Evolutionary conservation across 345 rosid genomes (phyloP).

Genomic region (Euphorbia tirucalli): DNA sequence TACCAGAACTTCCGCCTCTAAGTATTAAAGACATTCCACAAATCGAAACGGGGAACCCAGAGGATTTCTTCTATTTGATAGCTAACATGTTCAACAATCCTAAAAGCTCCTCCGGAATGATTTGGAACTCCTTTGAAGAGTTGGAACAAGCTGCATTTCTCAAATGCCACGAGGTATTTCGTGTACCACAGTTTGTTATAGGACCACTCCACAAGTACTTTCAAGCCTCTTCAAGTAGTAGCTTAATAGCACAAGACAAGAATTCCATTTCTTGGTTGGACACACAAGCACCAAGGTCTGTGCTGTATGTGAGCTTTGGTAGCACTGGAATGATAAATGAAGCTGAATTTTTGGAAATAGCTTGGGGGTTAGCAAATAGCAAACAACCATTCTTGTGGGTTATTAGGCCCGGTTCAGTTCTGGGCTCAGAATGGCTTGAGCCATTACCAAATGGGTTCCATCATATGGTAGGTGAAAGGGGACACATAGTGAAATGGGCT

Average conservation of each 20-base stretch:
- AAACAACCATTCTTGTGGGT: not conserved
- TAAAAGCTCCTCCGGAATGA: slow-evolving; percentile 31
- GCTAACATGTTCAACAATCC: slow-evolving; percentile 19
- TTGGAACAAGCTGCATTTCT: slow-evolving; percentile 27
- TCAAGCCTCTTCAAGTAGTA: slow-evolving; percentile 19
- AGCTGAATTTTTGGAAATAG: not conserved
- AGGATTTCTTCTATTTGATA: slow-evolving; percentile 10
- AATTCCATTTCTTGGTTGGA: slow-evolving; percentile 43
- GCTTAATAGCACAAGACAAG: slow-evolving; percentile 33
- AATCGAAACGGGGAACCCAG: slow-evolving; percentile 19
- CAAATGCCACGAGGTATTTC: slow-evolving; percentile 4
- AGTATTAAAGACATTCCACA: slow-evolving; percentile 45
- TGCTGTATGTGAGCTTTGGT: slow-evolving; percentile 49
- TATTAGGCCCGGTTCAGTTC: not conserved
- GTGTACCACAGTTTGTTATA: slow-evolving; percentile 25
- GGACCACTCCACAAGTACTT: slow-evolving; percentile 42
- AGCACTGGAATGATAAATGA: slow-evolving; percentile 15
- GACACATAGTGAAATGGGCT: not conserved
- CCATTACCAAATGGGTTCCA: not conserved
- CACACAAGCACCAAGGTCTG: slow-evolving; percentile 30
- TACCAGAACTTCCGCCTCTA: slow-evolving; percentile 41
- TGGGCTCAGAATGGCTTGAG: not conserved
- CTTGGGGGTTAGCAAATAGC: not conserved
- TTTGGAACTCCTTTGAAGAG: slow-evolving; percentile 30
- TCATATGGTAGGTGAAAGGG: not conserved